Evolutionary conservation across 768 basidiomycete species (phyloP).

Genomic region (Cystofilobasidium capitatum): DNA sequence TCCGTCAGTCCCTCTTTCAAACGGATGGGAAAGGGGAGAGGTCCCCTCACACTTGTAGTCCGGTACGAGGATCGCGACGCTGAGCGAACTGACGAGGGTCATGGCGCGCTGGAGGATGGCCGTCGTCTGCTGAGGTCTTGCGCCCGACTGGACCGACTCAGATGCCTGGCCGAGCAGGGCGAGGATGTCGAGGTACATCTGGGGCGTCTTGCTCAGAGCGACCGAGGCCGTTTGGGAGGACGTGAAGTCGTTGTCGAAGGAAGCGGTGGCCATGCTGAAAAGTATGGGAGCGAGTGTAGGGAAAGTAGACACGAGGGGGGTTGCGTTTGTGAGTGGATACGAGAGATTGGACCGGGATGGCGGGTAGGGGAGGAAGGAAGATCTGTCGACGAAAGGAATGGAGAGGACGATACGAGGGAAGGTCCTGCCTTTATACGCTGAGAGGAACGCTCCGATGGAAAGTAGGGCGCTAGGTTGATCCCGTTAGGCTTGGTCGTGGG

Average conservation of each 20-base stretch:
- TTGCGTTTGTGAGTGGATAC: neutral
- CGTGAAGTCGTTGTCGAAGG: neutral
- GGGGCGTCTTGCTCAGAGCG: conserved; percentile 7
- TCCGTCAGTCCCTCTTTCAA: no score
- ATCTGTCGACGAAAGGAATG: no score
- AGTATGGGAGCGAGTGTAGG: neutral
- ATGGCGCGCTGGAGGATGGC: conserved; percentile 15
- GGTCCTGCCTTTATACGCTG: neutral
- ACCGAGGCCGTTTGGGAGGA: neutral
- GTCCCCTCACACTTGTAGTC: neutral
- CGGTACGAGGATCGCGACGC: conserved; percentile 19
- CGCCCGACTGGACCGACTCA: conserved; percentile 9
- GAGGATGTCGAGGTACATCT: conserved; percentile 11
- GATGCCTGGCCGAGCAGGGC: conserved; percentile 2
- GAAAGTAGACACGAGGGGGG: neutral
- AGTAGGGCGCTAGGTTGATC: neutral
- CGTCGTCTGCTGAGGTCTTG: neutral
- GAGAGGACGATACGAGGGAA: no score
- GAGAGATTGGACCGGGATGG: neutral
- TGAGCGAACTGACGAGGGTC: conserved; percentile 17
- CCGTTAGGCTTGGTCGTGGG: no score
- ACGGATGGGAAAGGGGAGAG: neutral
- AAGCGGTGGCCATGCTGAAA: conserved; percentile 3
- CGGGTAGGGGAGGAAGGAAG: neutral
- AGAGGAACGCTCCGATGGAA: no score